A percentile compares a stretch with the other conserved stretches of the same genome.
phyloP scores from a whole-genome alignment of 2,329 filamentous ascomycete genomes.

The Colletotrichum eleusines region DNA sequence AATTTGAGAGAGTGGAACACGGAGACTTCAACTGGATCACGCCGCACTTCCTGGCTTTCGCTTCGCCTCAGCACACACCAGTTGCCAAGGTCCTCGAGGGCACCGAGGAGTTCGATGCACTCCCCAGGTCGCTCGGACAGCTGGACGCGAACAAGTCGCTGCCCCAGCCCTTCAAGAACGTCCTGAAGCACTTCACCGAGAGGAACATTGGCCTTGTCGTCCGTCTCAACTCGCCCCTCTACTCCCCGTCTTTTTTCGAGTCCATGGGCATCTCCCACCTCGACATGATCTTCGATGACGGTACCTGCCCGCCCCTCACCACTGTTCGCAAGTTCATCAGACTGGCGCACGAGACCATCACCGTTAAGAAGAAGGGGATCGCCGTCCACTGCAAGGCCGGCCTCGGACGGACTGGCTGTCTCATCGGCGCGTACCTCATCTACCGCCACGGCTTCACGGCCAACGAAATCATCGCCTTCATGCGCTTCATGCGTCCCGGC shows the following conservation, averaged over 20 bases:
- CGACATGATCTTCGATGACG: constrained; percentile 99
- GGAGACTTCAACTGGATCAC: constrained; percentile 99
- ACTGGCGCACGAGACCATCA: constrained; percentile 94
- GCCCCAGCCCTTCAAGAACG: constrained; percentile 93
- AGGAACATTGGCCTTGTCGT: constrained; percentile 94
- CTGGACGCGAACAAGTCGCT: constrained; percentile 78
- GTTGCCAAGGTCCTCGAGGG: constrained; percentile 77
- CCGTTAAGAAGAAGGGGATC: constrained; percentile 89
- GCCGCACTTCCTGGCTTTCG: constrained; percentile 94
- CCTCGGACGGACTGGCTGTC: constrained; percentile 91
- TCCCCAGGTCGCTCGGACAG: constrained; percentile 82
- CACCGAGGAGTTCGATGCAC: constrained; percentile 77
- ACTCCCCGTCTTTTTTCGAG: constrained; percentile 97
- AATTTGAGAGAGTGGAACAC: constrained; percentile 94
- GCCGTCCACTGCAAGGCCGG: constrained; percentile 99
- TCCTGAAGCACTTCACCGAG: constrained; percentile 88
- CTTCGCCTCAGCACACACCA: constrained; percentile 88
- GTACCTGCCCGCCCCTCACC: constrained; percentile 89
- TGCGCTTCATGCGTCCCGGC: constrained; percentile 98
- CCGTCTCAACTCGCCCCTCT: constrained; percentile 93
- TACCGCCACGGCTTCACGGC: constrained; percentile 98
- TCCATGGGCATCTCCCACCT: constrained; percentile 94
- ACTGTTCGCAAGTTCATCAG: constrained; percentile 97
- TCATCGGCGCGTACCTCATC: constrained; percentile 97
- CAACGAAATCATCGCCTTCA: constrained; percentile 96